Conservation (phyloP, 768 basidiomycete species). For the Naganishia randhawae region DNA sequence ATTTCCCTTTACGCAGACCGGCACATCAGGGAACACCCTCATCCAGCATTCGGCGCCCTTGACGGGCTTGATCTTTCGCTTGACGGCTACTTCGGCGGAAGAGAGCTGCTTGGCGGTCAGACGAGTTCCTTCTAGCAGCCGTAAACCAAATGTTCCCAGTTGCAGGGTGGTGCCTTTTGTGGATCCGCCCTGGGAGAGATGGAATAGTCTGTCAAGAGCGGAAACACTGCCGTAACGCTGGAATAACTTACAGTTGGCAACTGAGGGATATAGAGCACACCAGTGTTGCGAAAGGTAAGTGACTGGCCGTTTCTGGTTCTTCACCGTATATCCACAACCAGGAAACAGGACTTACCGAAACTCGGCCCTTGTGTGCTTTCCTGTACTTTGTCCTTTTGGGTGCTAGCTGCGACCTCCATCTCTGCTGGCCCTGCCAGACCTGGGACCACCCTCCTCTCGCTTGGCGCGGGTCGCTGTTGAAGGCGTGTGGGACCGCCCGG, state of each 20-base stretch:
- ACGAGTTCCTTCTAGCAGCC: conserved; percentile 76
- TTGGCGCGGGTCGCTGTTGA: not conserved
- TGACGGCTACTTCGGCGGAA: conserved; percentile 79
- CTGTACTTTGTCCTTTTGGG: conserved; percentile 77
- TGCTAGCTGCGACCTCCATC: conserved; percentile 55
- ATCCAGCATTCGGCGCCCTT: conserved; percentile 83
- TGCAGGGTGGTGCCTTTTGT: conserved; percentile 88
- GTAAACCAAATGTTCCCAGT: conserved; percentile 85
- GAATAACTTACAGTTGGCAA: conserved; percentile 17
- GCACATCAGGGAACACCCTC: conserved; percentile 92
- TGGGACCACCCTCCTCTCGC: conserved; percentile 12
- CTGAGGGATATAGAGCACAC: conserved; percentile 58
- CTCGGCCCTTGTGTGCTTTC: conserved; percentile 83
- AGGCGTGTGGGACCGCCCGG: not conserved
- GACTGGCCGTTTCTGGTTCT: not conserved
- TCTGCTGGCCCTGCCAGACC: conserved; percentile 18
- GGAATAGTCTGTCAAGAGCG: not conserved
- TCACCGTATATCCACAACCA: not conserved
- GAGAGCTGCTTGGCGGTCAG: conserved; percentile 85
- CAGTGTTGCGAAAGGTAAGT: conserved; percentile 53
- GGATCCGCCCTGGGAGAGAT: conserved; percentile 64
- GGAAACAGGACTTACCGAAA: conserved; percentile 29
- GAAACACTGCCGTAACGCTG: not conserved
- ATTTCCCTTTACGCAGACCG: conserved; percentile 97
- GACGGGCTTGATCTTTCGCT: conserved; percentile 79